Base-by-base conservation (phyloP, 108 stramenopile species). In the Nitzschia sp. region DNA sequence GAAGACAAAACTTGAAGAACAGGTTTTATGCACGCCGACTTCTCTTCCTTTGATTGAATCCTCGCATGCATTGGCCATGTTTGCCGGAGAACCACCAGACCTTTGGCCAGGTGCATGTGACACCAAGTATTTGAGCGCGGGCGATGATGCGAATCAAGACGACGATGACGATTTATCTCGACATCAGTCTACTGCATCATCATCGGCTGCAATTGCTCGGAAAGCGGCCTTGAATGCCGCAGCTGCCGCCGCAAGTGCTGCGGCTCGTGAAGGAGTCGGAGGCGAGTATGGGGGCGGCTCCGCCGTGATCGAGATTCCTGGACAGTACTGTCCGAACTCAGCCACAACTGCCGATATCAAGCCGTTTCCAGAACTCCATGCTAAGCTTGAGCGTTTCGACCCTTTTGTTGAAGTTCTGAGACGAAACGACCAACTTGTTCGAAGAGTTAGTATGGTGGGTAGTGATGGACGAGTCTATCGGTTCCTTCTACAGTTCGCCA, bases 281-380 rank as follows among this genome's bases (percentile, higher is more conserved):
- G 92, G 91, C 0, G 79, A 90, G 58, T 84, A 77, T 53, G 93
- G 92, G 25, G 89, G 88, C 38, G 91, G 89, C 22, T 80, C 88
- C 45, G 73, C 90, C 16, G 46, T 78, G 11, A 83, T 96, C 22
- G 94, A 96, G 72, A 93, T 96, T 68, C 94, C 94, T 45, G 94
- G 94, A 0, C 87, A 90, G 58, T 96, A 96, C 67, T 71, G 79
- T 34, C 90, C 90, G 32, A 91, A 88, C 27, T 65, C 72, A 17
- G 66, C 80, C 19, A 63, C 66, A 2, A 61, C 66, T 38, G 47
- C 81, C 2, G 93, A 91, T 71, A 70, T 52, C 17, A 84, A 80
- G 58, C 94, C 94, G 11, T 68, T 65, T 45, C 91, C 91, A 16
- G 94, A 96, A 62, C 78, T 96, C 22, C 90, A 96, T 55, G 78